phyloP scores from a whole-genome alignment of 169 alveolate species.

The Perkinsus olseni region DNA sequence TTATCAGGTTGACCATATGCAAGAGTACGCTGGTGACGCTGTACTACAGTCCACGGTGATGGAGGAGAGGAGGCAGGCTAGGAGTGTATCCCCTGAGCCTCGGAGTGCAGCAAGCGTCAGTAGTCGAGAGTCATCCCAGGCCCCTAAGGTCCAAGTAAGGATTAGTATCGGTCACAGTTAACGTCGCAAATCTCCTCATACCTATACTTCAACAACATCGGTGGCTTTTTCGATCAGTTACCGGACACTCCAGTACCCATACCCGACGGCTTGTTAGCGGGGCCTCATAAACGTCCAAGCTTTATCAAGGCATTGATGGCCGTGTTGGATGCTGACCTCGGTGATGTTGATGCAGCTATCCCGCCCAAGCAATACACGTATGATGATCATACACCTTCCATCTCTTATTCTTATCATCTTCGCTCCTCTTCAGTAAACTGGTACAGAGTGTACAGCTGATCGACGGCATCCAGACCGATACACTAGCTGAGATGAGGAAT shows the following conservation, averaged over 20 bases:
- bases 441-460: background rate
- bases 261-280: background rate
- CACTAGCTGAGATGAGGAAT: background rate
- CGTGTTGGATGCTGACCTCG: background rate
- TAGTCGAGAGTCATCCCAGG: background rate
- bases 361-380: background rate
- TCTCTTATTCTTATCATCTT: background rate
- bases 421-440: background rate
- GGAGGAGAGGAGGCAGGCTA: background rate
- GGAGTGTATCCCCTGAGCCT: background rate
- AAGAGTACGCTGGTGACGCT: background rate
- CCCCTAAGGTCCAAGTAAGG: background rate
- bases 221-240: too few relatives aligned
- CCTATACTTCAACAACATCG: too few relatives aligned
- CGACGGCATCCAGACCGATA: background rate
- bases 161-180: too few relatives aligned
- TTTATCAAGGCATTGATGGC: background rate
- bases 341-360: background rate
- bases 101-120: background rate
- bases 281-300: background rate
- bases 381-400: too few relatives aligned
- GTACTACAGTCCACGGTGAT: background rate
- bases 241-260: background rate
- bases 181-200: too few relatives aligned
- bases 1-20: background rate